Evolutionary conservation across 306 rosid species (phyloP).

Genomic region (Casuarina cunninghamiana): DNA sequence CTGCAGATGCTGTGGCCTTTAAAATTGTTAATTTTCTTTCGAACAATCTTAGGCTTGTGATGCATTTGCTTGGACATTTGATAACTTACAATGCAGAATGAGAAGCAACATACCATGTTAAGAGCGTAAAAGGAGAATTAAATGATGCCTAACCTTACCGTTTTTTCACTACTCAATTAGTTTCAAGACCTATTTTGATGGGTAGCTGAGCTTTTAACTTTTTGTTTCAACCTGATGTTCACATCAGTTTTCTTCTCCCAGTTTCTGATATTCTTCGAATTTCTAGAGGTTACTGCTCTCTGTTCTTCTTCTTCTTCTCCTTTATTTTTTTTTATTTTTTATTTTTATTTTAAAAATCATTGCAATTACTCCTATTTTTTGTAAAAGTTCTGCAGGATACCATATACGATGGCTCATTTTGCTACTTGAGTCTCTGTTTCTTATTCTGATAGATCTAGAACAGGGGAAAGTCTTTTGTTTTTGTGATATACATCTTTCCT

Average conservation of each 20-base stretch:
- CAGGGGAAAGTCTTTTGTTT: background rate
- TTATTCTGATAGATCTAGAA: background rate
- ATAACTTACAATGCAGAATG: background rate
- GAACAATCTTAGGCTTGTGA: background rate
- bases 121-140: background rate
- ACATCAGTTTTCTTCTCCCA: constrained; percentile 3
- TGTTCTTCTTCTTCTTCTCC: no score
- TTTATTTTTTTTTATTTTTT: background rate
- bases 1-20: background rate
- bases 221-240: background rate
- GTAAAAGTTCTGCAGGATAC: background rate
- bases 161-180: constrained; percentile 12
- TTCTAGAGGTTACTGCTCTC: constrained; percentile 1
- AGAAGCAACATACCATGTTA: background rate
- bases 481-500: background rate
- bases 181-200: background rate
- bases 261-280: constrained; percentile 18
- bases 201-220: background rate
- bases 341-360: background rate
- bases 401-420: background rate
- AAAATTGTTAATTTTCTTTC: background rate
- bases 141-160: background rate
- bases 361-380: background rate
- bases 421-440: background rate
- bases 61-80: background rate